A percentile compares a stretch with the other conserved stretches of the same genome.
phyloP scores from a whole-genome alignment of 2,329 filamentous ascomycete genomes.

The Neonectria faginata region DNA sequence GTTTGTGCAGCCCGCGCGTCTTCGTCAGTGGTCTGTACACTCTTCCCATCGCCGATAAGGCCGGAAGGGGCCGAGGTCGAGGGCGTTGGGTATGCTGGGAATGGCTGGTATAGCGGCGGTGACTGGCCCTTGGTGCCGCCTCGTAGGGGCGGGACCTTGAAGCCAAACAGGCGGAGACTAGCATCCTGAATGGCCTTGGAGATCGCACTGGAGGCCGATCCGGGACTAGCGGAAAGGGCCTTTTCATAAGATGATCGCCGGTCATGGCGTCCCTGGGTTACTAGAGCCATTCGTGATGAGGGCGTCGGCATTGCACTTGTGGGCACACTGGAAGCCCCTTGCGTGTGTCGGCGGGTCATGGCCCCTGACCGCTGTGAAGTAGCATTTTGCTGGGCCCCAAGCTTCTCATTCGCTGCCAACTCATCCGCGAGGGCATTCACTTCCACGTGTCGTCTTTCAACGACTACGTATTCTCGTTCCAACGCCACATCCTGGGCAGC shows the following conservation, averaged over 20 bases:
- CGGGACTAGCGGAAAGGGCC: conserved; percentile 73
- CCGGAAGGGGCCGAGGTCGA: conserved; percentile 67
- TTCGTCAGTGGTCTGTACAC: conserved; percentile 73
- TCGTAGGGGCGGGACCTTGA: conserved; percentile 75
- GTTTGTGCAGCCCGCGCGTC: conserved; percentile 81
- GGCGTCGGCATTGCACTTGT: conserved; percentile 77
- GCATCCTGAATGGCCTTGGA: conserved; percentile 96
- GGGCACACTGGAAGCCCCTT: conserved; percentile 74
- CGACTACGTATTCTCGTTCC: conserved; percentile 93
- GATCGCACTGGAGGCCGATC: conserved; percentile 88
- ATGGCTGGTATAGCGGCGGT: conserved; percentile 83
- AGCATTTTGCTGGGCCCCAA: conserved; percentile 58
- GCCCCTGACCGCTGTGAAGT: conserved; percentile 68
- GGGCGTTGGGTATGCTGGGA: conserved; percentile 84
- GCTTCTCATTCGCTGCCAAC: conserved; percentile 82
- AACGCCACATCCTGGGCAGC: conserved; percentile 89
- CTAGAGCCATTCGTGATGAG: conserved; percentile 78
- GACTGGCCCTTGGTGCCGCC: conserved; percentile 73
- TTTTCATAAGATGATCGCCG: conserved; percentile 85
- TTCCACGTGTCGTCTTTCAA: conserved; percentile 94
- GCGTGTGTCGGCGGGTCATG: conserved; percentile 81
- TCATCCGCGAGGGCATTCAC: conserved; percentile 98
- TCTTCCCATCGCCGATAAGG: conserved; percentile 74
- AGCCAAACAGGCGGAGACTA: conserved; percentile 78
- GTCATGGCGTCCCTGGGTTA: conserved; percentile 78